These are phyloP conservation scores for Nephelium lappaceum DNA, from an alignment of 345 rosid genomes.

Conservation along the genomic window DNA sequence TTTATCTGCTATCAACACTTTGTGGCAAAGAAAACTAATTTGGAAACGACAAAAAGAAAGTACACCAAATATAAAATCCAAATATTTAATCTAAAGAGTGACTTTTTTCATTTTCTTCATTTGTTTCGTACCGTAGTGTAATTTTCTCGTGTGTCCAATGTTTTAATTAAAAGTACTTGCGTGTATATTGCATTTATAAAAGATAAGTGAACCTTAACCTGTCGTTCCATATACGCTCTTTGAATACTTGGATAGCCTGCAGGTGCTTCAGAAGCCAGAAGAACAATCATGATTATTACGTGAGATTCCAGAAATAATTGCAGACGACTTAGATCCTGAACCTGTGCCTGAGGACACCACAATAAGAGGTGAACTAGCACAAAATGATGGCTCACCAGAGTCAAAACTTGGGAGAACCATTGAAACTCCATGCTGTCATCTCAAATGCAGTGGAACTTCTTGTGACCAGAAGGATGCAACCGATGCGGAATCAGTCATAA, in stretches of 20 bases:
- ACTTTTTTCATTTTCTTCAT: not conserved
- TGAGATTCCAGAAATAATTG: conserved; percentile 38
- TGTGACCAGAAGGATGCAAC: not conserved
- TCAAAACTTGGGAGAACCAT: not conserved
- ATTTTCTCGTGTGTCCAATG: no score
- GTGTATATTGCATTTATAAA: not conserved
- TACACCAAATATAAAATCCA: no score
- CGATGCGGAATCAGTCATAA: not conserved
- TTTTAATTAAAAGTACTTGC: no score
- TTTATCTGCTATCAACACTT: no score
- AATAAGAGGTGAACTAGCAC: not conserved
- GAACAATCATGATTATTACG: conserved; percentile 38
- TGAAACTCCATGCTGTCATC: not conserved
- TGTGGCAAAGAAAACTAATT: not conserved
- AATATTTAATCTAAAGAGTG: no score
- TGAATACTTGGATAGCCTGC: conserved; percentile 27
- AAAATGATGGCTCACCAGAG: not conserved
- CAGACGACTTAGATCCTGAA: conserved; percentile 15
- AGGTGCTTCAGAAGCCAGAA: conserved; percentile 32
- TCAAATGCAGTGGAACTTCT: not conserved
- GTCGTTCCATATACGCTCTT: conserved; percentile 23
- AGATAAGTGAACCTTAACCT: conserved; percentile 20
- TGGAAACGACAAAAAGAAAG: not conserved
- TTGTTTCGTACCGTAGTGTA: not conserved
- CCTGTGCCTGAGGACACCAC: not conserved